Conservation (phyloP, 2,329 filamentous ascomycete genomes). For the Stachybotrys chlorohalonatus region DNA sequence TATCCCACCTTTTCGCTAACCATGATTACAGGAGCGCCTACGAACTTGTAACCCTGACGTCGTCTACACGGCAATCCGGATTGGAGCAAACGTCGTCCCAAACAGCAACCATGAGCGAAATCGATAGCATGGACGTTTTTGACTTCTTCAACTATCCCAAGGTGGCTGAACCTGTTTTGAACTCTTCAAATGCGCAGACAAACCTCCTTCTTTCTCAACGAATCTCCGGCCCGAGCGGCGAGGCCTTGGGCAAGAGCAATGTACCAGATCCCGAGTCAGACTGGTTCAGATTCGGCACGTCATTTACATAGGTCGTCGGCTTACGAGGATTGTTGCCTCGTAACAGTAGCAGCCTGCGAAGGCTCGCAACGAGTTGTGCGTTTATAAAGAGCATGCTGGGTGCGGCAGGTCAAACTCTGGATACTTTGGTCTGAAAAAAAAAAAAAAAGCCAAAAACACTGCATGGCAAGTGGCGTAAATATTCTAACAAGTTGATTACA, state of each 20-base stretch:
- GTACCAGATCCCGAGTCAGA: slow-evolving; percentile 22
- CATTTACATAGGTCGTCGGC: not conserved
- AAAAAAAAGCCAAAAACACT: no score
- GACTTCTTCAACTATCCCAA: slow-evolving; percentile 36
- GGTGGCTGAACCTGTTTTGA: slow-evolving; percentile 11
- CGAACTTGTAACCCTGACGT: slow-evolving; percentile 27
- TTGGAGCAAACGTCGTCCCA: slow-evolving; percentile 29
- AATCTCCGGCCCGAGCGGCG: slow-evolving; percentile 10
- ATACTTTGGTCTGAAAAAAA: no score
- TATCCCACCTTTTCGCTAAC: not conserved
- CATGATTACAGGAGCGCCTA: slow-evolving; percentile 23
- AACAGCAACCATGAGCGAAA: slow-evolving; percentile 26
- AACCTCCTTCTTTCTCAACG: slow-evolving; percentile 13
- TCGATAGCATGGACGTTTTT: slow-evolving; percentile 35
- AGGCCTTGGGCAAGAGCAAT: slow-evolving; percentile 10
- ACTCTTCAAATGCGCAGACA: slow-evolving; percentile 11
- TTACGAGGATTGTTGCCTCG: no score
- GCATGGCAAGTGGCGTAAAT: no score
- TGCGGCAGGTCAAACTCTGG: no score
- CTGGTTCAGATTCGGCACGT: slow-evolving; percentile 14
- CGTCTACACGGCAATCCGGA: slow-evolving; percentile 23
- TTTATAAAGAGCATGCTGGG: not conserved
- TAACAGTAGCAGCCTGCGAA: no score
- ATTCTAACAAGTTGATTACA: no score
- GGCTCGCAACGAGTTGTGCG: no score